These are phyloP conservation scores for Hericium coralloides DNA, from an alignment of 768 basidiomycete species.

Conservation along the genomic window DNA sequence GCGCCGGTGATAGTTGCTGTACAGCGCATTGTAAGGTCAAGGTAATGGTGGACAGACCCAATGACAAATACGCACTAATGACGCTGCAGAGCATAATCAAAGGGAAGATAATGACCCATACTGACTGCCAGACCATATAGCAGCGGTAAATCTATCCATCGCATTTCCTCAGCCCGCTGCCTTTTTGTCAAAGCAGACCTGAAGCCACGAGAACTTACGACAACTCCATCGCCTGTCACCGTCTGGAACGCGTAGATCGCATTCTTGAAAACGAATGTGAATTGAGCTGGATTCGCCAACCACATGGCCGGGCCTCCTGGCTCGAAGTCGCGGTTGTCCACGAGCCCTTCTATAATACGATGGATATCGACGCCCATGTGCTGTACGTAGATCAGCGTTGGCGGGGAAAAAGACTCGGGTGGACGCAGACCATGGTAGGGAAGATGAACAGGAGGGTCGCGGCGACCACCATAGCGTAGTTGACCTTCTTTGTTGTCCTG, in stretches of 20 bases:
- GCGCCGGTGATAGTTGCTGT: background rate
- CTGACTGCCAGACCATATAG: background rate
- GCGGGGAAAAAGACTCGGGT: no score
- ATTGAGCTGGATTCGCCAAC: background rate
- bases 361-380: background rate
- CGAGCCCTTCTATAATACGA: background rate
- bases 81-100: background rate
- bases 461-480: background rate
- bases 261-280: constrained; percentile 1
- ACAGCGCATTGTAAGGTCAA: background rate
- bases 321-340: background rate
- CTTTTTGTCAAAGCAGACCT: no score
- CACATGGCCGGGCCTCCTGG: background rate
- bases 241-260: background rate
- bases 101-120: background rate
- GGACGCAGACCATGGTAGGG: background rate
- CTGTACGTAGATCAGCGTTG: background rate
- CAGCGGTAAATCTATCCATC: background rate
- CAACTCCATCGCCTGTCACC: background rate
- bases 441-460: background rate
- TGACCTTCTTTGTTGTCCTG: background rate
- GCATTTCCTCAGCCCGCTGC: background rate
- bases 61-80: background rate
- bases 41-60: background rate
- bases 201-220: background rate